A percentile compares a stretch with the other conserved stretches of the same genome.
Conservation (phyloP, 495 filamentous ascomycete species). For the Neurospora sp. region DNA sequence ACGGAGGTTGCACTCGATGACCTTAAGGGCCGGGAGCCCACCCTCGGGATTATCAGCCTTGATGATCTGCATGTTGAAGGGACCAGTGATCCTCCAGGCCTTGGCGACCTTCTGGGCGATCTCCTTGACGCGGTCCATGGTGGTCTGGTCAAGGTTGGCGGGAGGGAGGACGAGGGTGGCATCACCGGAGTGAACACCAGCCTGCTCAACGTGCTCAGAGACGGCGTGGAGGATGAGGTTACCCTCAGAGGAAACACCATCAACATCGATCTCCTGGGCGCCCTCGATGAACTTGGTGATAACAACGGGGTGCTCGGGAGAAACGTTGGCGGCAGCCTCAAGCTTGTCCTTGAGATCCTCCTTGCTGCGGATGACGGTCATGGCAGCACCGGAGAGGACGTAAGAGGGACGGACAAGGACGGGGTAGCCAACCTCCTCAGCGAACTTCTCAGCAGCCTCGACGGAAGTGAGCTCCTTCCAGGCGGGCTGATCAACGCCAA, state of each 20-base stretch:
- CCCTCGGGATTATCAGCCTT: slow-evolving; percentile 68
- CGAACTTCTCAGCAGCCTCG: slow-evolving; percentile 77
- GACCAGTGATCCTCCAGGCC: slow-evolving; percentile 93
- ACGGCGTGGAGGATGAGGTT: slow-evolving; percentile 87
- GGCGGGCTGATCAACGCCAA: slow-evolving; percentile 87
- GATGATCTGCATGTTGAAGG: slow-evolving; percentile 99
- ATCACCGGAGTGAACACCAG: slow-evolving; percentile 96
- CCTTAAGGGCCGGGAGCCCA: slow-evolving; percentile 69
- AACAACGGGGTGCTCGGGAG: slow-evolving; percentile 96
- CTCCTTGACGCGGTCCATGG: slow-evolving; percentile 79
- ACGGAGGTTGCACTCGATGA: slow-evolving; percentile 97
- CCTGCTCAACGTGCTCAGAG: slow-evolving; percentile 95
- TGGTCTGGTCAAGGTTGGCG: slow-evolving; percentile 58
- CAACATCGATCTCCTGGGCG: slow-evolving; percentile 95
- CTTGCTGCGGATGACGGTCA: slow-evolving; percentile 96
- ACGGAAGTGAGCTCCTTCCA: slow-evolving; percentile 97
- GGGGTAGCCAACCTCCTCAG: slow-evolving; percentile 80
- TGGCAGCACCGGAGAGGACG: slow-evolving; percentile 93
- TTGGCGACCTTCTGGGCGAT: slow-evolving; percentile 94
- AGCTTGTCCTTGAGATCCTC: slow-evolving; percentile 86
- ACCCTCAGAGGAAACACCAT: slow-evolving; percentile 81
- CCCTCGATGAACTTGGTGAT: slow-evolving; percentile 99
- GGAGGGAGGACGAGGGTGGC: slow-evolving; percentile 94
- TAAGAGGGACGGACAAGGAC: slow-evolving; percentile 95
- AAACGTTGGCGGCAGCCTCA: slow-evolving; percentile 79